A percentile compares a stretch with the other conserved stretches of the same genome.
These are phyloP conservation scores for Ulvella scutata DNA, from an alignment of 139 green algal species.

Conservation along the genomic window DNA sequence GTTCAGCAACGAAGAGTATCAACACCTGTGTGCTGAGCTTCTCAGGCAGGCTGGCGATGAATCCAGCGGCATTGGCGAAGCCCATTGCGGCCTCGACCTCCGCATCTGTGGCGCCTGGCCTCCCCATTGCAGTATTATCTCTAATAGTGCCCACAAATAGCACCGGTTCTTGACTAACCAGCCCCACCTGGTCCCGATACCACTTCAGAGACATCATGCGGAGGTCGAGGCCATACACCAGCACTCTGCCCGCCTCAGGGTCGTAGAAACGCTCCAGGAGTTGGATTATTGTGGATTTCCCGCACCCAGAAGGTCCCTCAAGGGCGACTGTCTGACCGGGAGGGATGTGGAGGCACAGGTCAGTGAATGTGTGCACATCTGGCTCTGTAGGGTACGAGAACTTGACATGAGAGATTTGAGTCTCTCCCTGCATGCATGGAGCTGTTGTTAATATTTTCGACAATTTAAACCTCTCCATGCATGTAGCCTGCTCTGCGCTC, in stretches of 20 bases:
- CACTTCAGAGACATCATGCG: slow-evolving; percentile 2
- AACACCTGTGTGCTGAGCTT: slow-evolving; percentile 34
- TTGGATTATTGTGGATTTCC: slow-evolving; percentile 30
- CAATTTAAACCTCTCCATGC: too few relatives aligned
- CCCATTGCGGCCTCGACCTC: slow-evolving; percentile 49
- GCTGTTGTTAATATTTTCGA: too few relatives aligned
- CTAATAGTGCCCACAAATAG: slow-evolving; percentile 24
- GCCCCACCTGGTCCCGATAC: slow-evolving; percentile 22
- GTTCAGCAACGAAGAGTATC: too few relatives aligned
- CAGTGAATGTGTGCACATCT: slow-evolving; percentile 7
- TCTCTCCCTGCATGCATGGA: neutral
- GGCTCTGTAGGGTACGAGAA: slow-evolving; percentile 8
- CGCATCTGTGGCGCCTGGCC: slow-evolving; percentile 17
- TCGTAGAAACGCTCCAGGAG: slow-evolving; percentile 24
- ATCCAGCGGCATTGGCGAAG: slow-evolving; percentile 57
- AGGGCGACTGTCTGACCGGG: slow-evolving; percentile 26
- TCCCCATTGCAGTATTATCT: slow-evolving; percentile 26
- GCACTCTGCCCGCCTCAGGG: slow-evolving; percentile 5
- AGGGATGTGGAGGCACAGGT: slow-evolving; percentile 17
- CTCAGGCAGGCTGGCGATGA: slow-evolving; percentile 53
- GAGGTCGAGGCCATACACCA: slow-evolving; percentile 19
- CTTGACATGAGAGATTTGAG: neutral
- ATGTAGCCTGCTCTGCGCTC: too few relatives aligned
- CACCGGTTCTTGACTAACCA: slow-evolving; percentile 25
- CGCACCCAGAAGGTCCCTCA: slow-evolving; percentile 28